Percentiles rank a stretch among this genome's conserved stretches.
These are phyloP conservation scores for Pelargonium australe DNA, from an alignment of 441 rosid genomes.

Conservation along the genomic window DNA sequence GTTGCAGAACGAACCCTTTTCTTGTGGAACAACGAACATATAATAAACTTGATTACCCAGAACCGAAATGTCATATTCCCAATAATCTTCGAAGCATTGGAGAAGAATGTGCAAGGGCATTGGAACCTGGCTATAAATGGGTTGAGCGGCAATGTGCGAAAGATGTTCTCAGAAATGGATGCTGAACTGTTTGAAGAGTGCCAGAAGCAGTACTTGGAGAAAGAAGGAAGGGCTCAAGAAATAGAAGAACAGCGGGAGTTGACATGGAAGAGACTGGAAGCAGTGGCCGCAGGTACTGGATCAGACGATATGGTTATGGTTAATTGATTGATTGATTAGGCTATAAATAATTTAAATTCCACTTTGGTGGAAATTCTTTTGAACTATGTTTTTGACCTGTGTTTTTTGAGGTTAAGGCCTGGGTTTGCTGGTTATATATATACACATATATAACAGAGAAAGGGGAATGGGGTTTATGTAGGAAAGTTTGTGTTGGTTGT, in stretches of 20 bases:
- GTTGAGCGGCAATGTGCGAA: slow-evolving; percentile 59
- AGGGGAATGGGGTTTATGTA: not conserved
- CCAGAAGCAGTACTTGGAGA: slow-evolving; percentile 51
- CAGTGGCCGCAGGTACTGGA: slow-evolving; percentile 51
- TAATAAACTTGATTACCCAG: slow-evolving; percentile 71
- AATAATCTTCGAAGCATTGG: slow-evolving; percentile 66
- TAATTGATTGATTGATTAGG: not conserved
- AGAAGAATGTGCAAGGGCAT: slow-evolving; percentile 64
- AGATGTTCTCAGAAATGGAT: slow-evolving; percentile 91
- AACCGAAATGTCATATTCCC: slow-evolving; percentile 60
- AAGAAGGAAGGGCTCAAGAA: slow-evolving; percentile 48
- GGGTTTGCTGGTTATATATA: not conserved
- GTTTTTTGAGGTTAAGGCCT: not conserved
- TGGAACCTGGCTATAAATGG: slow-evolving; percentile 96
- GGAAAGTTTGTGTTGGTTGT: not conserved
- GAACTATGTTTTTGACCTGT: not conserved
- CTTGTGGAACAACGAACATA: slow-evolving; percentile 90
- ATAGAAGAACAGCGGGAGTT: slow-evolving; percentile 64
- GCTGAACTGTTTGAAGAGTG: slow-evolving; percentile 70
- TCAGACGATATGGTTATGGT: slow-evolving; percentile 45
- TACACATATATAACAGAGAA: not conserved
- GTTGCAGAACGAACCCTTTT: slow-evolving; percentile 90
- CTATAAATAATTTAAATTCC: not conserved
- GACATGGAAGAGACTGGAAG: slow-evolving; percentile 79
- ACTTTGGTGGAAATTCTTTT: not conserved